Evolutionary conservation across 192 early-diverging fungal species (phyloP).

Genomic region (Phlyctochytrium bullatum): DNA sequence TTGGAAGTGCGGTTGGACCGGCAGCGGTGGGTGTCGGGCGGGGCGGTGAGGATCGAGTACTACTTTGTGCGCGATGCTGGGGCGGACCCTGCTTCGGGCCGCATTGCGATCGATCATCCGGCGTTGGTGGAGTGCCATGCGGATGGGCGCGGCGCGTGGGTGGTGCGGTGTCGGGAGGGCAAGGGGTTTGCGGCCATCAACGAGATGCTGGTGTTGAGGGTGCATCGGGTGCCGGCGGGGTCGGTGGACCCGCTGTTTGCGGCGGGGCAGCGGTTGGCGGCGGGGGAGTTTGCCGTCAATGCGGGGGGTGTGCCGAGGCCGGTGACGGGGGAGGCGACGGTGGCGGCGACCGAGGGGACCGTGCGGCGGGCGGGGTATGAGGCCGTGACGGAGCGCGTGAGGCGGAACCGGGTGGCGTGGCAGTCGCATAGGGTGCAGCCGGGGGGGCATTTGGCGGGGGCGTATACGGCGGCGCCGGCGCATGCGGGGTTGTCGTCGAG

Average conservation of each 20-base stretch:
- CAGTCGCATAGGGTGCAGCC: too few species aligned
- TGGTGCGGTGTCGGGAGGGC: not conserved
- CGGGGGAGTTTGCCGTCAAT: not conserved
- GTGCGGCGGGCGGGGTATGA: too few species aligned
- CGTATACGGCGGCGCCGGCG: too few species aligned
- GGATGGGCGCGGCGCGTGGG: not conserved
- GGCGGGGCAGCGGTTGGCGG: too few species aligned
- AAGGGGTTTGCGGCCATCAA: not conserved
- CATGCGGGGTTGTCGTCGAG: too few species aligned
- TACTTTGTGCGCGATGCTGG: not conserved
- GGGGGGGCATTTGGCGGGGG: too few species aligned
- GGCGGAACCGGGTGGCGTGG: too few species aligned
- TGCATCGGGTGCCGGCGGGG: not conserved
- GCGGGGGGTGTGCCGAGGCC: not conserved
- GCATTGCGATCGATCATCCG: not conserved
- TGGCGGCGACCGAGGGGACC: not conserved
- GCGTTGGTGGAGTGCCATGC: not conserved
- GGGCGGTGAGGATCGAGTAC: not conserved
- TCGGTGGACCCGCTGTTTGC: too few species aligned
- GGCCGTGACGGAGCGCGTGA: too few species aligned
- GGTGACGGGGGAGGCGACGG: not conserved
- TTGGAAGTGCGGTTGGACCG: not conserved
- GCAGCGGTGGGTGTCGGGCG: not conserved
- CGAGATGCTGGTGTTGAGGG: not conserved
- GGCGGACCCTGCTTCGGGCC: not conserved